Evolutionary conservation across 345 rosid genomes (phyloP), one percentile per base, ranked within the genome.

Genomic region (Arabidopsis thaliana): DNA sequence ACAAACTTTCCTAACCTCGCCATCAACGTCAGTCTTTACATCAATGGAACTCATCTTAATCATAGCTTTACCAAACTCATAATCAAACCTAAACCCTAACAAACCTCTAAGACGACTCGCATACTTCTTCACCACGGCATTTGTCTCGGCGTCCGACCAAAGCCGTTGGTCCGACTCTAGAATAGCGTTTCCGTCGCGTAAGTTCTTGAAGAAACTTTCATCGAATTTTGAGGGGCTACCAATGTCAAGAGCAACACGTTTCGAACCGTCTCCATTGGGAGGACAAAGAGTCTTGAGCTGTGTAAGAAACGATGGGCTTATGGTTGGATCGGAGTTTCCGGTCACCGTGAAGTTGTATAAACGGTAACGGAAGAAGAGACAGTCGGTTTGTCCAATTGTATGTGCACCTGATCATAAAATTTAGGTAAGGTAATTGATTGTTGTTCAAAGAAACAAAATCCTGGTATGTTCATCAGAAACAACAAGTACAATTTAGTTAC

Each of bases 111-210:
- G 48, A 52, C 59, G 74, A 55, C 91, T 88, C 2, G 84, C 87
- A 76, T 85, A 86, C 9, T 82, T 86, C 25, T 82, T 77, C 60
- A 91, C 90, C 28, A 80, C 37, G 2, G 8, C 37, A 1, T 83
- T 71, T 0, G 97, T 89, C 10, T 77, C 72, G 4, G 82, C 64
- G 59, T 91, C 93, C 6, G 80, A 82, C 88, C 86, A 84, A 24
- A 91, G 86, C 85, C 93, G 82, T 70, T 87, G 91, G 71, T 91
- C 97, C 11, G 95, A 89, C 75, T 91, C 95, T 59, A 89, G 71
- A 13, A 89, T 85, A 36, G 82, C 95, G 41, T 83, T 85, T 1
- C 93, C 91, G 6, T 86, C 88, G 3, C 87, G 74, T 14, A 91
- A 57, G 59, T 89, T 91, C 83, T 83, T 82, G 76, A 82, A 91